Conservation (phyloP, 2,329 filamentous ascomycete species). For the Phaeosphaeriaceae sp. region DNA sequence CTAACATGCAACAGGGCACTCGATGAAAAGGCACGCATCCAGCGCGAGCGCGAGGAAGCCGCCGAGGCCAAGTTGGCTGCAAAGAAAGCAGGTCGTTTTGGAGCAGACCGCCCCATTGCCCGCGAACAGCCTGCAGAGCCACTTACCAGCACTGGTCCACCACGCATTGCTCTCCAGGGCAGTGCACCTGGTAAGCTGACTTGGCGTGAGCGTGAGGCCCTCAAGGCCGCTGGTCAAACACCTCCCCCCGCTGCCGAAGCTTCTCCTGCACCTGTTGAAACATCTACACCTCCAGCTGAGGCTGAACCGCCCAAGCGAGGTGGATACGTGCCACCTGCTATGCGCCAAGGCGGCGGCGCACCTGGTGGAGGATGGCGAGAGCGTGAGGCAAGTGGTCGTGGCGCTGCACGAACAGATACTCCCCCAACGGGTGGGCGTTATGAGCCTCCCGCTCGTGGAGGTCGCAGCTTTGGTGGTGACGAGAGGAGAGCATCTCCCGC, state of each 20-base stretch:
- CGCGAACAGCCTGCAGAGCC: slow-evolving; percentile 44
- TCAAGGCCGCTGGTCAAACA: slow-evolving; percentile 45
- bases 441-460: slow-evolving; percentile 36
- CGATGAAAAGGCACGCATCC: slow-evolving; percentile 68
- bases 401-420: slow-evolving; percentile 37
- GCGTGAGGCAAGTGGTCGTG: slow-evolving; percentile 43
- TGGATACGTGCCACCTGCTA: slow-evolving; percentile 56
- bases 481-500: slow-evolving; percentile 44
- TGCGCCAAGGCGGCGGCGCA: slow-evolving; percentile 46
- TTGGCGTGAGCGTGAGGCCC: slow-evolving; percentile 77
- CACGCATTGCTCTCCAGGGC: slow-evolving; percentile 67
- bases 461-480: slow-evolving; percentile 35
- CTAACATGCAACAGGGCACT: slow-evolving; percentile 60
- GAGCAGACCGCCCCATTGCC: slow-evolving; percentile 43
- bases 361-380: slow-evolving; percentile 46
- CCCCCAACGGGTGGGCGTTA: slow-evolving; percentile 40
- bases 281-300: slow-evolving; percentile 30
- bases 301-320: slow-evolving; percentile 46
- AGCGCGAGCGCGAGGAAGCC: slow-evolving; percentile 86
- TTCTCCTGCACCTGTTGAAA: slow-evolving; percentile 39
- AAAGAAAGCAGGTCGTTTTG: slow-evolving; percentile 59
- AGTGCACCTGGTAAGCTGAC: slow-evolving; percentile 60
- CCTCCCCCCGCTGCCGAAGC: slow-evolving; percentile 39
- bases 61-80: slow-evolving; percentile 77
- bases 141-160: slow-evolving; percentile 59